Percentiles rank a stretch among this genome's conserved stretches.
Evolutionary conservation across 345 rosid genomes (phyloP).

Genomic region (Eutrema heterophyllum): DNA sequence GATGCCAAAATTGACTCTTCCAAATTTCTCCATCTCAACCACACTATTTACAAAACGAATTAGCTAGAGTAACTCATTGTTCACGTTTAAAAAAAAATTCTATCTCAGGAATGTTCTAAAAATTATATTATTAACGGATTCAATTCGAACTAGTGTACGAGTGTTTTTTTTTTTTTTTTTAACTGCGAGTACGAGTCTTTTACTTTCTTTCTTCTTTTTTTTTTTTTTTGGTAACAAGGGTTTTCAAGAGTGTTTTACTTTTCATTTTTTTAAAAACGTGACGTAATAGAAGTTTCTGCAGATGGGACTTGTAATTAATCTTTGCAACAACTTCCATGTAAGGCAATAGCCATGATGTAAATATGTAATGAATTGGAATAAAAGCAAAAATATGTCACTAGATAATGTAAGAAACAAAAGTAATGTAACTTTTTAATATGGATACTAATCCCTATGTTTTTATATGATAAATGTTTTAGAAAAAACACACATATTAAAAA

Average conservation of each 20-base stretch:
- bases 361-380: slow-evolving; percentile 27
- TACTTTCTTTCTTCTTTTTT: too few species aligned
- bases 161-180: background rate
- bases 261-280: too few species aligned
- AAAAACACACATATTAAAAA: too few species aligned
- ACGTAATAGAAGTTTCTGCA: slow-evolving; percentile 22
- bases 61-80: background rate
- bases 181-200: background rate
- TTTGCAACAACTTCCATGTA: slow-evolving; percentile 24
- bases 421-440: slow-evolving; percentile 3
- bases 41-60: background rate
- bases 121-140: background rate
- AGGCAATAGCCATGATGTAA: slow-evolving; percentile 19
- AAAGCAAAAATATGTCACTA: slow-evolving; percentile 26
- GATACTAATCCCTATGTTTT: too few species aligned
- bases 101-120: background rate
- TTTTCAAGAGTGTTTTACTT: too few species aligned
- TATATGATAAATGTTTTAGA: too few species aligned
- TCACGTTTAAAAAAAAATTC: background rate
- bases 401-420: slow-evolving; percentile 20
- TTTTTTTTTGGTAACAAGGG: too few species aligned
- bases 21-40: background rate
- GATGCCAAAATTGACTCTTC: background rate
- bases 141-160: background rate
- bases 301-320: slow-evolving; percentile 1